A percentile compares a stretch with the other conserved stretches of the same genome.
Conservation (phyloP, 2,329 filamentous ascomycete species). For the Nigrospora oryzae region DNA sequence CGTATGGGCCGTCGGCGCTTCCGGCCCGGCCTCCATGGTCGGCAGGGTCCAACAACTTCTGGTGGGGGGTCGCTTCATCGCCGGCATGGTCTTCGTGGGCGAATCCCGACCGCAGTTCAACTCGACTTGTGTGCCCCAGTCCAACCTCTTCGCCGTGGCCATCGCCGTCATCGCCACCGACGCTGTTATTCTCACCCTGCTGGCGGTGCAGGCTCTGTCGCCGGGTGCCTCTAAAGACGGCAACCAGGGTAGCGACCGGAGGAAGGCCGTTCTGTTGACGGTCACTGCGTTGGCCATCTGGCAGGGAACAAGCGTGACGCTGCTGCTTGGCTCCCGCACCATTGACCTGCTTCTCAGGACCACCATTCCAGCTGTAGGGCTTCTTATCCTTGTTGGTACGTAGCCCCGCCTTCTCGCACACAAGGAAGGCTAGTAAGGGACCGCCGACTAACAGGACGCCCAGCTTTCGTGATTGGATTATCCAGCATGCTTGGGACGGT, state of each 20-base stretch:
- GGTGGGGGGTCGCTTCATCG: conserved; percentile 37
- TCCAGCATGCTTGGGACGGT: conserved; percentile 22
- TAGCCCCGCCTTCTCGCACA: conserved; percentile 1
- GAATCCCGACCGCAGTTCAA: conserved; percentile 43
- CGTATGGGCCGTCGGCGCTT: conserved; percentile 38
- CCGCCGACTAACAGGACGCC: not conserved
- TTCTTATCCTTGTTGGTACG: conserved; percentile 40
- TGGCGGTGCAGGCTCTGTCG: conserved; percentile 32
- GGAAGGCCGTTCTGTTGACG: conserved; percentile 31
- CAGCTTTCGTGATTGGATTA: conserved; percentile 32
- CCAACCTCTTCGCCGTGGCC: conserved; percentile 33
- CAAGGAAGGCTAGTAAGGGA: not conserved
- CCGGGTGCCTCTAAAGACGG: conserved; percentile 18
- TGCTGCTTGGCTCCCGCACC: conserved; percentile 37
- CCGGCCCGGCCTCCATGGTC: conserved; percentile 22
- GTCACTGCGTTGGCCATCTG: conserved; percentile 40
- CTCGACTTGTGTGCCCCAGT: conserved; percentile 41
- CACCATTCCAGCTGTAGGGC: conserved; percentile 40
- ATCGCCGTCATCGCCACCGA: conserved; percentile 36
- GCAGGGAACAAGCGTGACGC: conserved; percentile 42
- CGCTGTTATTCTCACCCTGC: conserved; percentile 30
- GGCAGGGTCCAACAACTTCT: conserved; percentile 36
- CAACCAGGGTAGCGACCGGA: conserved; percentile 17
- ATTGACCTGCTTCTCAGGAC: conserved; percentile 36
- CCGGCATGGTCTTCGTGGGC: conserved; percentile 46